Conservation (phyloP, 306 rosid genomes). For the Vigna mungo region DNA sequence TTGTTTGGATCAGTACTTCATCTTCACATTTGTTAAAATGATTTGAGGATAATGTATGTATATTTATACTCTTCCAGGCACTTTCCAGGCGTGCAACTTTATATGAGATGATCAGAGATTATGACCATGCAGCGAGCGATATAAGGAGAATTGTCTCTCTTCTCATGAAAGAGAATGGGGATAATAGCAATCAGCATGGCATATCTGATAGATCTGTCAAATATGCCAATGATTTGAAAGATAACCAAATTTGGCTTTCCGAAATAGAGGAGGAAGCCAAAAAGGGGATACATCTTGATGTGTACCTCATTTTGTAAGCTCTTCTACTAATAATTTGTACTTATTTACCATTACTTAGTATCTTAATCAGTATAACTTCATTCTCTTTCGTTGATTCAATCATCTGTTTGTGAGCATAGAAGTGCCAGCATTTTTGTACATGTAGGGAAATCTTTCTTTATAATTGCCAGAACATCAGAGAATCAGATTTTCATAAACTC, state of each 20-base stretch:
- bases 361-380: constrained; percentile 25
- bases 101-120: constrained; percentile 79
- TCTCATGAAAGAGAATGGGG: not conserved
- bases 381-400: not conserved
- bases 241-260: constrained; percentile 23
- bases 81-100: constrained; percentile 82
- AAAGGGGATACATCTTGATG: constrained; percentile 21
- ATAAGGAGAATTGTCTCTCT: constrained; percentile 40
- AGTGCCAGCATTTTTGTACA: not conserved
- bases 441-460: constrained; percentile 8
- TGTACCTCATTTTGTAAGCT: constrained; percentile 22
- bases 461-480: not conserved
- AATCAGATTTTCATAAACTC: constrained; percentile 21
- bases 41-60: constrained; percentile 11
- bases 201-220: constrained; percentile 61
- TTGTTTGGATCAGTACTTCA: not conserved
- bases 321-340: not conserved
- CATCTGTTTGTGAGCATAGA: not conserved
- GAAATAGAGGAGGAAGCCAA: constrained; percentile 22
- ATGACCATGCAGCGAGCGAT: constrained; percentile 77
- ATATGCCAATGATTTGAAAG: constrained; percentile 58
- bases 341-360: not conserved
- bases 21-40: not conserved
- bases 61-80: constrained; percentile 58
- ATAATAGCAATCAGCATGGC: constrained; percentile 32